Evolutionary conservation across 768 basidiomycete species (phyloP).

Genomic region (Candolleomyces aberdarensis): DNA sequence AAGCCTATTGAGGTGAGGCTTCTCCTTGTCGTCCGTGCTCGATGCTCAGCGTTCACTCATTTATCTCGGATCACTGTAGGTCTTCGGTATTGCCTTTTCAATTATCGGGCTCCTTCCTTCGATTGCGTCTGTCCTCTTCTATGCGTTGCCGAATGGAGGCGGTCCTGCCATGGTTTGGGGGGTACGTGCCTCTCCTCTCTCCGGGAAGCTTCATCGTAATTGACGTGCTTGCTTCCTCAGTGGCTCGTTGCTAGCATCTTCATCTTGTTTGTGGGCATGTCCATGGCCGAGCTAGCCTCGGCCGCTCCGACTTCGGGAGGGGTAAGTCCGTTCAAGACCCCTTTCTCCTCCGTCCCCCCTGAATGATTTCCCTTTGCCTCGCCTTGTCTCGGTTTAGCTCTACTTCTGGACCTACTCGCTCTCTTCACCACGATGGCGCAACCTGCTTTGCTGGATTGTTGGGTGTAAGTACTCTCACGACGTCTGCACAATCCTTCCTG

Average conservation of each 20-base stretch:
- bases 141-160: conserved; percentile 66
- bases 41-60: not conserved
- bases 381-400: conserved; percentile 17
- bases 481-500: not conserved
- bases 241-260: conserved; percentile 67
- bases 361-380: not conserved
- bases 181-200: conserved; percentile 31
- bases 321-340: conserved; percentile 25
- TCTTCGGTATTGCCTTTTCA: conserved; percentile 69
- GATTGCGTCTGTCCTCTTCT: conserved; percentile 53
- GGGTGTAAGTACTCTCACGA: conserved; percentile 35
- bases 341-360: not conserved
- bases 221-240: conserved; percentile 23
- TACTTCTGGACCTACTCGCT: conserved; percentile 54
- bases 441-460: conserved; percentile 52
- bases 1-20: conserved; percentile 42
- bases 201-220: not conserved
- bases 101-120: conserved; percentile 67
- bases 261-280: conserved; percentile 58
- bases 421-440: conserved; percentile 40
- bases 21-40: not conserved
- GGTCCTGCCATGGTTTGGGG: conserved; percentile 75
- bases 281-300: conserved; percentile 69
- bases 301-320: conserved; percentile 75
- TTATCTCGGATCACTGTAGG: conserved; percentile 29